Conservation (phyloP, 2,329 filamentous ascomycete species). For the Lachnellula arida region DNA sequence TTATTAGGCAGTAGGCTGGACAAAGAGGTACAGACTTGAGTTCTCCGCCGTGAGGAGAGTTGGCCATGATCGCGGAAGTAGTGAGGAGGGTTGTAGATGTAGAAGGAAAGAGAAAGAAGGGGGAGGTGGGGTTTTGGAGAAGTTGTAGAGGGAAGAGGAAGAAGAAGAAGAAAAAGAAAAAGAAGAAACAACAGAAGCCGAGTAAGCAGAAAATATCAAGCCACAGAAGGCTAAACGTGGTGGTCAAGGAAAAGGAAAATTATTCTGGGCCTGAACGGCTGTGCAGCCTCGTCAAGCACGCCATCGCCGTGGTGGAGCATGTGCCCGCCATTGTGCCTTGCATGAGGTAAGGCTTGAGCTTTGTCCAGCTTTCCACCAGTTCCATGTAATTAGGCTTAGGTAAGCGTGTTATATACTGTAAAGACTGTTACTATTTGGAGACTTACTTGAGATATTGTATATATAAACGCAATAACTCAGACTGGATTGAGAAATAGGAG, state of each 20-base stretch:
- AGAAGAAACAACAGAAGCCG: no score
- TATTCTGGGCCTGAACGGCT: not conserved
- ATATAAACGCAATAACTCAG: no score
- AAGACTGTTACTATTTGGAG: no score
- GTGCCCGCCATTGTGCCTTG: not conserved
- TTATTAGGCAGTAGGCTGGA: slow-evolving; percentile 1
- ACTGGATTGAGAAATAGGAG: no score
- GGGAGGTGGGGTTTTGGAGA: slow-evolving; percentile 2
- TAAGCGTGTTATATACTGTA: no score
- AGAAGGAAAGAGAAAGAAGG: not conserved
- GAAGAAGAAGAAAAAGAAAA: no score
- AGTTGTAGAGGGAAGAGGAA: slow-evolving; percentile 1
- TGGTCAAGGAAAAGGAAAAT: not conserved
- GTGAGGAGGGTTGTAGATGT: not conserved
- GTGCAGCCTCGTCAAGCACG: slow-evolving; percentile 10
- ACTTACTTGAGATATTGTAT: no score
- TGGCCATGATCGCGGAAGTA: slow-evolving; percentile 50
- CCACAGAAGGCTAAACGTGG: not conserved
- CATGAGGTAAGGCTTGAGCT: not conserved
- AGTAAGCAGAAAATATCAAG: not conserved
- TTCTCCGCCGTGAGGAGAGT: slow-evolving; percentile 79
- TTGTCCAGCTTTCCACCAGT: no score
- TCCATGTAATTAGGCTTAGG: no score
- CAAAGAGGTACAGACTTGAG: slow-evolving; percentile 60
- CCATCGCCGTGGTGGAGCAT: not conserved